phyloP scores from a whole-genome alignment of 257 asterid genomes.

The Vinca minor region DNA sequence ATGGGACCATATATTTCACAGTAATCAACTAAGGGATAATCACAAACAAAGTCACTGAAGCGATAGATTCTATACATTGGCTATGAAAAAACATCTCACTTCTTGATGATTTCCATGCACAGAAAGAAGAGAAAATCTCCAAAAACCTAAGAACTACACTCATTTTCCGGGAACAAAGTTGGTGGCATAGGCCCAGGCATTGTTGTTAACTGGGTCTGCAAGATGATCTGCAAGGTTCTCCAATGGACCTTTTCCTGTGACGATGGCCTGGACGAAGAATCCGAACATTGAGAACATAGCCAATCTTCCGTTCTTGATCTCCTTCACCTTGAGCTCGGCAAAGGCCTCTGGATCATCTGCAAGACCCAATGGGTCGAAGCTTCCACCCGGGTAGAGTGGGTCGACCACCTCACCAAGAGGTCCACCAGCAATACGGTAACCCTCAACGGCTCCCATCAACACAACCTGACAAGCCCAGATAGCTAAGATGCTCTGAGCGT shows the following conservation, averaged over 20 bases:
- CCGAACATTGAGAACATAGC: slow-evolving; percentile 16
- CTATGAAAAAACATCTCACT: no score
- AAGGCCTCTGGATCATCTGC: slow-evolving; percentile 56
- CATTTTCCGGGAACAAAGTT: slow-evolving; percentile 27
- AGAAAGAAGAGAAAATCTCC: not conserved
- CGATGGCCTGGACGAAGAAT: slow-evolving; percentile 35
- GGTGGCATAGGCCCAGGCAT: slow-evolving; percentile 49
- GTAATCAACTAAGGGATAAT: no score
- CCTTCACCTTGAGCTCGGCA: slow-evolving; percentile 33
- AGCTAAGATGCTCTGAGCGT: slow-evolving; percentile 72
- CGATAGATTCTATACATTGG: no score
- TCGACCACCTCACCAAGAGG: slow-evolving; percentile 46
- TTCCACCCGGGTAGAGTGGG: slow-evolving; percentile 56
- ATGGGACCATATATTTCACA: no score
- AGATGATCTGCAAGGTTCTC: slow-evolving; percentile 58
- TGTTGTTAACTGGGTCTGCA: slow-evolving; percentile 55
- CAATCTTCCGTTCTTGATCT: slow-evolving; percentile 13
- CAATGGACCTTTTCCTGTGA: slow-evolving; percentile 27
- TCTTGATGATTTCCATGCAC: no score
- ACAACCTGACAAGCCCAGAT: slow-evolving; percentile 66
- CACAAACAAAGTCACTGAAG: no score
- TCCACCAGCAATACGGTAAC: slow-evolving; percentile 56
- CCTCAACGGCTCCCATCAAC: slow-evolving; percentile 68
- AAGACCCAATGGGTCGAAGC: slow-evolving; percentile 50
- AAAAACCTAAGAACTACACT: not conserved